Percentiles rank a stretch among this genome's conserved stretches.
These are phyloP conservation scores for Sistotremastrum niveocremeum DNA, from an alignment of 768 basidiomycete species.

Conservation along the genomic window DNA sequence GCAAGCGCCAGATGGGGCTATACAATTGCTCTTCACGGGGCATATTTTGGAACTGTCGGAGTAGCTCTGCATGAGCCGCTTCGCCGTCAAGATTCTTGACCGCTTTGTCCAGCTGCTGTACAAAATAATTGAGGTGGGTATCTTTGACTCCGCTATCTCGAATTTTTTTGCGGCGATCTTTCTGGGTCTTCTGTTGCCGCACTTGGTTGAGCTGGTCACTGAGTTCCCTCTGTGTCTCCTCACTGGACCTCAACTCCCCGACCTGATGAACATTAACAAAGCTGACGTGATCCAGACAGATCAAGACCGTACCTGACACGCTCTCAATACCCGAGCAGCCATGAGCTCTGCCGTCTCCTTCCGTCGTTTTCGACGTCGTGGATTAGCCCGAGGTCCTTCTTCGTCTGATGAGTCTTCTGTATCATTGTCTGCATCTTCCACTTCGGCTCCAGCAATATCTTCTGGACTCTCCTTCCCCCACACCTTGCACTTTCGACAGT, in stretches of 20 bases:
- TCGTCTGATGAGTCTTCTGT: neutral
- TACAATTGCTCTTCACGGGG: slow-evolving; percentile 2
- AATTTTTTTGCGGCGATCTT: too few species aligned
- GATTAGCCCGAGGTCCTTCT: slow-evolving; percentile 1
- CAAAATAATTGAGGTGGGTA: too few species aligned
- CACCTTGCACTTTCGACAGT: slow-evolving; percentile 6
- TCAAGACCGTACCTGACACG: too few species aligned
- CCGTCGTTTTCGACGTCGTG: neutral
- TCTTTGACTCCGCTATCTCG: too few species aligned
- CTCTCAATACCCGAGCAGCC: neutral
- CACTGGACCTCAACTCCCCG: too few species aligned
- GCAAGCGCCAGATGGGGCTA: slow-evolving; percentile 24
- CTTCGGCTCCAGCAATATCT: neutral
- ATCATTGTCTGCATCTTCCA: neutral
- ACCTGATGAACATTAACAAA: too few species aligned
- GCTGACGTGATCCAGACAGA: too few species aligned
- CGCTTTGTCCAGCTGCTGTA: slow-evolving; percentile 4
- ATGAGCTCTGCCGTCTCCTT: slow-evolving; percentile 1
- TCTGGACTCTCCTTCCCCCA: slow-evolving; percentile 2
- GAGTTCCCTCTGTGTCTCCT: too few species aligned
- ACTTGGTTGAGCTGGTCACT: too few species aligned
- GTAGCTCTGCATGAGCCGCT: slow-evolving; percentile 4
- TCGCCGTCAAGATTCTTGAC: slow-evolving; percentile 7
- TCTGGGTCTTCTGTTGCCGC: too few species aligned
- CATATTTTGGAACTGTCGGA: neutral